phyloP scores from a whole-genome alignment of 306 rosid species.

The Quercus parvula region DNA sequence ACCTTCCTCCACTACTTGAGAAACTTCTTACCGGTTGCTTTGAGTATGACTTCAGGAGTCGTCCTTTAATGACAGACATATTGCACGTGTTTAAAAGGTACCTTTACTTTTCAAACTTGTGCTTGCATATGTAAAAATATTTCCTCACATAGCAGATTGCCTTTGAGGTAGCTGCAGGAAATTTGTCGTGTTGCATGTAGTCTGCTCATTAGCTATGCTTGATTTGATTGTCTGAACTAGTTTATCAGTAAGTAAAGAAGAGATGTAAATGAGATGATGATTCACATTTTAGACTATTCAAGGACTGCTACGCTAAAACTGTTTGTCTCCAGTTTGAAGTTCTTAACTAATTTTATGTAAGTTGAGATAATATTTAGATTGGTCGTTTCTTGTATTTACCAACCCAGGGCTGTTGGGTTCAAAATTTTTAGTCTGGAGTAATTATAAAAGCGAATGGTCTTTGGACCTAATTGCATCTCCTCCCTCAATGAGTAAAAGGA shows the following conservation, averaged over 20 bases:
- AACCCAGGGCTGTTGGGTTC: not conserved
- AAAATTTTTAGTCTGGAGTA: not conserved
- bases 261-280: not conserved
- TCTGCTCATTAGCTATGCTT: not conserved
- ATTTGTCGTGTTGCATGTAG: not conserved
- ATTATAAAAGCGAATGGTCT: not conserved
- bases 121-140: not conserved
- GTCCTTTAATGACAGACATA: constrained; percentile 72
- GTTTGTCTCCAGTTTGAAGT: not conserved
- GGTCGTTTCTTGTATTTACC: not conserved
- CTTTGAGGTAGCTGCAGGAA: constrained; percentile 11
- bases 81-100: constrained; percentile 67
- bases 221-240: not conserved
- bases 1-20: constrained; percentile 77
- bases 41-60: constrained; percentile 89
- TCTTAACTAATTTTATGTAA: too few species aligned
- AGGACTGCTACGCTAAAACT: not conserved
- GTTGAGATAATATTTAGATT: not conserved
- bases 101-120: not conserved
- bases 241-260: not conserved
- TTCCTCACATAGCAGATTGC: not conserved
- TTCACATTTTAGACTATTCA: not conserved
- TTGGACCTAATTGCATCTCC: not conserved
- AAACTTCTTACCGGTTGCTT: constrained; percentile 78
- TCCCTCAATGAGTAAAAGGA: not conserved